A percentile compares a stretch with the other conserved stretches of the same genome.
These are phyloP conservation scores for Rachicladosporium sp. DNA, from an alignment of 2,329 filamentous ascomycete genomes.

Conservation along the genomic window DNA sequence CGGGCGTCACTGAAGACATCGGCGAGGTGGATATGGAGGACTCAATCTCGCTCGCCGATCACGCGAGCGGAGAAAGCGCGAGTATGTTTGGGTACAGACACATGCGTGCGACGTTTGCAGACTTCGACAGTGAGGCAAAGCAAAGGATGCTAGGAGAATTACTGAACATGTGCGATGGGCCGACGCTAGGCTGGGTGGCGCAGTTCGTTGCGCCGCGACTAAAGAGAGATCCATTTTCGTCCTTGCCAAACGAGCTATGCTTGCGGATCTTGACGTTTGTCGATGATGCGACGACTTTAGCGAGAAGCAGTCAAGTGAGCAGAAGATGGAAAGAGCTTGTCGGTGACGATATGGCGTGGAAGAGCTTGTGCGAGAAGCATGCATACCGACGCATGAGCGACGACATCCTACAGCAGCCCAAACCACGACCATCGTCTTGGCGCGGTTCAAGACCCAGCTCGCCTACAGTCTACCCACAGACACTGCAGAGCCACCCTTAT, in stretches of 20 bases:
- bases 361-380: conserved; percentile 90
- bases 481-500: neutral
- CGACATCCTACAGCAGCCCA: conserved; percentile 13
- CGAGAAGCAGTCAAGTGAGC: conserved; percentile 91
- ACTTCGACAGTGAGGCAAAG: conserved; percentile 61
- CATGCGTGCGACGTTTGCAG: conserved; percentile 67
- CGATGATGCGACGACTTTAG: conserved; percentile 88
- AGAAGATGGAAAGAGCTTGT: conserved; percentile 84
- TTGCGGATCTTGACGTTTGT: conserved; percentile 91
- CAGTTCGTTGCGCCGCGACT: conserved; percentile 88
- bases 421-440: too few species aligned
- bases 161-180: conserved; percentile 86
- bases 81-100: conserved; percentile 45
- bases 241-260: conserved; percentile 84
- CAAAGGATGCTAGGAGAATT: conserved; percentile 76
- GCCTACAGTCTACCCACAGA: too few species aligned
- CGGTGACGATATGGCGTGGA: conserved; percentile 96
- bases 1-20: conserved; percentile 68
- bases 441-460: too few species aligned
- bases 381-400: conserved; percentile 58
- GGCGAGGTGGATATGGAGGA: conserved; percentile 35
- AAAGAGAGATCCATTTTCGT: conserved; percentile 92
- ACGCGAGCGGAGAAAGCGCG: conserved; percentile 13
- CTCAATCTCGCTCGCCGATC: conserved; percentile 10
- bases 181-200: conserved; percentile 89